Base-by-base conservation (phyloP, 345 rosid species). In the Bretschneidera sinensis region DNA sequence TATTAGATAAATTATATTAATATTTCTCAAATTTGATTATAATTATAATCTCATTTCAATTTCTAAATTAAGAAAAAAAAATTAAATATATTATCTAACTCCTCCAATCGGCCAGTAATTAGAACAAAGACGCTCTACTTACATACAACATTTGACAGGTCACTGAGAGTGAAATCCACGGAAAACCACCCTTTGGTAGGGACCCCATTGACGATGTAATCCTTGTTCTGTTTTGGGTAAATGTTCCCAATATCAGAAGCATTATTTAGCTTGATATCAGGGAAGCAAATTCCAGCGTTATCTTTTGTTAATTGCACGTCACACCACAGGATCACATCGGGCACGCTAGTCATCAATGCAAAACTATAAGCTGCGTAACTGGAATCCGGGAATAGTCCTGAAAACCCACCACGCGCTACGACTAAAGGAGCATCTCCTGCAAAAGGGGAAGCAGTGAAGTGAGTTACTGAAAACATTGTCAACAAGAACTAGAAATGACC, bases 231-330 rank as follows among this genome's bases (percentile, higher is more conserved):
- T 24, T 48, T 20, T 4, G n/a, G 54, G 66, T 62, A 81, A 68
- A 56, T 9, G 7, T 0, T 0, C 0, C 21, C 0, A 33, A 86
- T 68, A 58, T 45, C 39, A 54, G 96, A 82, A 68, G 65, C 69
- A 74, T 86, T 84, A 0, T 70, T 52, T 63, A 94, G 80, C 34
- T n/a, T 74, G 49, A 94, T 35, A 71, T 85, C 75, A 61, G 97
- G 83, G 52, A 78, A 72, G 64, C 99, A 94, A 74, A 94, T 80
- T 24, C 97, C 99, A 47, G 48, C 61, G 28, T 28, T 66, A 74
- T 94, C 99, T 67, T 88, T 94, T 10, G 95, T 86, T 24, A 94
- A 77, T 71, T 94, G 99, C 50, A 94, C 82, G 71, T 94, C 95
- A 76, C 99, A 94, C 96, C 88, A 90, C 1, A 78, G 62, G 43